Evolutionary conservation across 1,139 yeast species (phyloP), one percentile per base, ranked within the genome.

Genomic region (Taphrina wiesneri): DNA sequence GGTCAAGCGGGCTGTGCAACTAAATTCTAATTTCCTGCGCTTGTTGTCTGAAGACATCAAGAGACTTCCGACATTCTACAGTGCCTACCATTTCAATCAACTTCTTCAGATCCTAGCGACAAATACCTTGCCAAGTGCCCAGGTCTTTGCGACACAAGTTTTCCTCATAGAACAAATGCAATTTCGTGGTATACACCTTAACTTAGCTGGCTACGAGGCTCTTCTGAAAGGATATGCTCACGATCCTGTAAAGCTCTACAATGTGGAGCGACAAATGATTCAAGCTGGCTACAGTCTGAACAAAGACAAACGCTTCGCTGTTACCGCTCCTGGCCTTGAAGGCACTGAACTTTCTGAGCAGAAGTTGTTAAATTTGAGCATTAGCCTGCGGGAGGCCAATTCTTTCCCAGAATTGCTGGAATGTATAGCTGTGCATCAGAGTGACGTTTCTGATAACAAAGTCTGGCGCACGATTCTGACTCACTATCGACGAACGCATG

Each of bases 101-200:
- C 19, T 60, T n/a, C 32, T 47, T 7, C 6, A 34, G 26, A 25
- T 49, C 6, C n/a, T 36, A 2, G 19, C 45, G 6, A 25, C 34
- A 7, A 25, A 23, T 6, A 30, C 17, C 3, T 13, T 28, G 28
- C 36, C 21, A 19, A 13, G 23, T 6, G 34, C 39, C 13, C 63
- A 47, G 21, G 11, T 26, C n/a, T 47, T 23, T 19, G 28, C 39
- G 28, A 34, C 25, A 28, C 56, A 59, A 21, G 36, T 30, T n/a
- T 19, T 15, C 6, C 32, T 59, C 11, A 25, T 46, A 11, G 36
- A 36, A 25, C 43, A 59, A n/a, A 59, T 59, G 63, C 21, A 9
- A 11, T 13, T 9, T n/a, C 46, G 63, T 7, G 28, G 47, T 34
- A 13, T 25, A 7, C 36, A 23, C 6, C 45, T 47, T 23, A 49